phyloP scores from a whole-genome alignment of 169 alveolate species.

The Eimeria brunetti region DNA sequence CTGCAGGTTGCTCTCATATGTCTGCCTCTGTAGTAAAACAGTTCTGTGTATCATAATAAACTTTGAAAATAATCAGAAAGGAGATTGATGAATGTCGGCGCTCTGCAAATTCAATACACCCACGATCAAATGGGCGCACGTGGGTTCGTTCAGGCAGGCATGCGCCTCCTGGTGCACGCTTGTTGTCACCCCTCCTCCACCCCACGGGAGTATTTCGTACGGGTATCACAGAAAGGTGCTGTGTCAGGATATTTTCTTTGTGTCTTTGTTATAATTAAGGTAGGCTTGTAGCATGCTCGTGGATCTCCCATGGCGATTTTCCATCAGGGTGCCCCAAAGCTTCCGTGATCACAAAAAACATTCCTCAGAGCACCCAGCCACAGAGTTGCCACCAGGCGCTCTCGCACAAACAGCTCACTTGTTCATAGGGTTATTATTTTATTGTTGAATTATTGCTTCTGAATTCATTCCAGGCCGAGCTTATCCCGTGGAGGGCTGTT shows the following conservation, averaged over 20 bases:
- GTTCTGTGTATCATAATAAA: not conserved
- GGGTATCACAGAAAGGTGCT: not conserved
- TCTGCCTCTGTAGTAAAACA: not conserved
- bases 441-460: not conserved
- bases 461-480: not conserved
- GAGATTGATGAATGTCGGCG: not conserved
- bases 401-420: not conserved
- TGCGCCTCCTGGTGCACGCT: conserved; percentile 65
- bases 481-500: not conserved
- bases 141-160: conserved; percentile 66
- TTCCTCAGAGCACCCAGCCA: conserved; percentile 24
- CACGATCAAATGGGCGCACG: conserved; percentile 11
- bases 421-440: not conserved
- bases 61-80: not conserved
- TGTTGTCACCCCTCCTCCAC: conserved; percentile 70
- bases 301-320: not conserved
- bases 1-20: not conserved
- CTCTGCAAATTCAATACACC: not conserved
- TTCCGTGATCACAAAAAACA: not conserved
- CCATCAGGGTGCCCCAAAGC: conserved; percentile 6
- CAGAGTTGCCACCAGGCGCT: not conserved
- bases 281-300: conserved; percentile 19
- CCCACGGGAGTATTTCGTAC: conserved; percentile 4
- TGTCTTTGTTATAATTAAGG: conserved; percentile 28
- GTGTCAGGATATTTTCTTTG: conserved; percentile 62